Evolutionary conservation across 2,329 filamentous ascomycete genomes (phyloP).

Genomic region (Allantophomopsis lycopodina): DNA sequence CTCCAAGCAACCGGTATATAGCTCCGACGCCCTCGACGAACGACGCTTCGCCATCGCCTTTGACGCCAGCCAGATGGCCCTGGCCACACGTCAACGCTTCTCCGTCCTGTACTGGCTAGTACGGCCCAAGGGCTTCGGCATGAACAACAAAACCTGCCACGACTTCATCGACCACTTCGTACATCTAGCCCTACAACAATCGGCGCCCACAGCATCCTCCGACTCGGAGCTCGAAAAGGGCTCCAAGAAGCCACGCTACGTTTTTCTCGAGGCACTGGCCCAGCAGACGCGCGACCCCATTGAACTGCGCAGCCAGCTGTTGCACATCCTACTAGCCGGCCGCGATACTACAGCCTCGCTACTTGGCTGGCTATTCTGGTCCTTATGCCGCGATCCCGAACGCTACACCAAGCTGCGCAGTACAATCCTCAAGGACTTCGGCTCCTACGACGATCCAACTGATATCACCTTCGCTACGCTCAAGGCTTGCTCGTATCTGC

Average conservation of each 20-base stretch:
- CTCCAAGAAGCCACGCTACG: constrained; percentile 17
- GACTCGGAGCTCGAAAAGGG: constrained; percentile 15
- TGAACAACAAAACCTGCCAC: constrained; percentile 16
- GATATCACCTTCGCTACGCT: constrained; percentile 14
- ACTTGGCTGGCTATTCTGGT: constrained; percentile 32
- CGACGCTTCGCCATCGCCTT: constrained; percentile 32
- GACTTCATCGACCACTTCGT: constrained; percentile 34
- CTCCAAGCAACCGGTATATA: not conserved
- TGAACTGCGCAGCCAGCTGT: constrained; percentile 33
- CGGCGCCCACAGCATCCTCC: not conserved
- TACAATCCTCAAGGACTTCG: constrained; percentile 22
- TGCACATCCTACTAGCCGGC: constrained; percentile 41
- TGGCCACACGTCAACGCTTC: constrained; percentile 9
- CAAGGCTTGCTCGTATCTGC: constrained; percentile 15
- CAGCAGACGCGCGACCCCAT: constrained; percentile 27
- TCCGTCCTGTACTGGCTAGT: constrained; percentile 9
- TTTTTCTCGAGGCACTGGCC: constrained; percentile 43
- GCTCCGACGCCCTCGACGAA: not conserved
- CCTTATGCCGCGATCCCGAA: constrained; percentile 24
- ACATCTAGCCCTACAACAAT: constrained; percentile 18
- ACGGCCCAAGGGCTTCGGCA: constrained; percentile 17
- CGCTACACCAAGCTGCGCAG: constrained; percentile 28
- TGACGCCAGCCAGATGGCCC: constrained; percentile 24
- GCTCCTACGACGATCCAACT: constrained; percentile 14
- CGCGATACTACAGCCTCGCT: constrained; percentile 42